Base-by-base conservation (phyloP, 2,329 filamentous ascomycete species). In the Aspergillus ruber region DNA sequence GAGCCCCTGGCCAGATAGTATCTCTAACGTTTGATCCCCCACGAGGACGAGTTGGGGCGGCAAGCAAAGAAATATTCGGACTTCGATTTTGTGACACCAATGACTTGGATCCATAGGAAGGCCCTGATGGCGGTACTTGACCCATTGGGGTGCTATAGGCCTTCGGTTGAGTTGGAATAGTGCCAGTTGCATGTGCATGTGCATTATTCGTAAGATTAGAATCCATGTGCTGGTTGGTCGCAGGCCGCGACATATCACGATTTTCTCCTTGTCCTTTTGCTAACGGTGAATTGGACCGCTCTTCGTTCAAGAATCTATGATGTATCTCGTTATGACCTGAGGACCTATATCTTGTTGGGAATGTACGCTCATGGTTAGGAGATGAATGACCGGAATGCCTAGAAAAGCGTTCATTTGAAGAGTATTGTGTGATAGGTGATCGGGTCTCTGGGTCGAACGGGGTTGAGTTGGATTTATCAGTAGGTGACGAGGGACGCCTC, bases 401-500 rank as follows among this genome's bases (percentile, higher is more conserved):
- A 9, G 61, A 59, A 18, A 50, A 44, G 36, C 50, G 58, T 42
- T 63, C 55, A 46, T 57, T 42, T 47, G 53, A 50, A 42, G 42
- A 36, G 46, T 62, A 43, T 50, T 62, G 52, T 54, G 49, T 46
- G 15, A 48, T 21, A 10, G 61, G 60, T 13, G 62, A 64, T 33
- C 61, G 59, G 45, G 48, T 60, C 23, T 60, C 68, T 21, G 60
- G 55, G 47, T 64, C 53, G 15, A 64, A 57, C 50, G 69, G 54
- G 35, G 70, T 61, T 15, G 74, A 58, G 42, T 69, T 72, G 43
- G 72, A 60, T 55, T 78, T 73, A 53, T 80, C 82, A 13, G 75
- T 73, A 21, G 71, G 77, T 13, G 82, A 82, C 5, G 82, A 84
- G 7, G 82, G 83, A 43, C 80, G 74, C 48, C 80, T 76, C 18